These are phyloP conservation scores for Lojkania enalia DNA, from an alignment of 2,329 filamentous ascomycete genomes.

Conservation along the genomic window DNA sequence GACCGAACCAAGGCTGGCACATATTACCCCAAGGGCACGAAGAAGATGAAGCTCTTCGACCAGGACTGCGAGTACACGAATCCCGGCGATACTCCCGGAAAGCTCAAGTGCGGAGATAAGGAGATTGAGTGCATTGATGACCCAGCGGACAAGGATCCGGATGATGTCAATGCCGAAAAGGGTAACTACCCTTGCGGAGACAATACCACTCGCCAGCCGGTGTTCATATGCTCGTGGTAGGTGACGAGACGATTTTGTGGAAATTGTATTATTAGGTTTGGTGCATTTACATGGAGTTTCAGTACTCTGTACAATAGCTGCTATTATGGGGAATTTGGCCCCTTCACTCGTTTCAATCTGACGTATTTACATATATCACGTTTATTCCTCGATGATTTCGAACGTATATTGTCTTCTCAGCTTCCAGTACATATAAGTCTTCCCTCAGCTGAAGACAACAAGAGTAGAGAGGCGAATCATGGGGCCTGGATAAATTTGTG, in stretches of 20 bases:
- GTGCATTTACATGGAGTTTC: not conserved
- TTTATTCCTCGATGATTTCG: no score
- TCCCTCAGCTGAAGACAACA: no score
- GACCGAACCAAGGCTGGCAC: not conserved
- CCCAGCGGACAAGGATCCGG: slow-evolving; percentile 5
- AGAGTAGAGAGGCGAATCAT: no score
- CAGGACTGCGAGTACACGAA: slow-evolving; percentile 4
- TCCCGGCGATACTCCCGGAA: not conserved
- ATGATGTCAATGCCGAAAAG: slow-evolving; percentile 5
- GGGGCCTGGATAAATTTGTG: no score
- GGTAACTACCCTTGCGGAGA: slow-evolving; percentile 4
- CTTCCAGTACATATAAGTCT: no score
- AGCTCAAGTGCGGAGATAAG: not conserved
- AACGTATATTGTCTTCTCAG: no score
- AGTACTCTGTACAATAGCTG: no score
- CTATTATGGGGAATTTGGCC: no score
- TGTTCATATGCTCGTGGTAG: slow-evolving; percentile 22
- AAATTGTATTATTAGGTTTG: not conserved
- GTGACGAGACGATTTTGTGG: not conserved
- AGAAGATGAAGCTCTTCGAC: not conserved
- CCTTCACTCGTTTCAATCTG: no score
- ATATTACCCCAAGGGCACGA: slow-evolving; percentile 2
- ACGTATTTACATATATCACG: no score
- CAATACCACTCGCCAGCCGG: slow-evolving; percentile 1
- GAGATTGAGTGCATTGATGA: slow-evolving; percentile 6